These are phyloP conservation scores for Capronia coronata DNA, from an alignment of 2,329 filamentous ascomycete species.

Conservation along the genomic window DNA sequence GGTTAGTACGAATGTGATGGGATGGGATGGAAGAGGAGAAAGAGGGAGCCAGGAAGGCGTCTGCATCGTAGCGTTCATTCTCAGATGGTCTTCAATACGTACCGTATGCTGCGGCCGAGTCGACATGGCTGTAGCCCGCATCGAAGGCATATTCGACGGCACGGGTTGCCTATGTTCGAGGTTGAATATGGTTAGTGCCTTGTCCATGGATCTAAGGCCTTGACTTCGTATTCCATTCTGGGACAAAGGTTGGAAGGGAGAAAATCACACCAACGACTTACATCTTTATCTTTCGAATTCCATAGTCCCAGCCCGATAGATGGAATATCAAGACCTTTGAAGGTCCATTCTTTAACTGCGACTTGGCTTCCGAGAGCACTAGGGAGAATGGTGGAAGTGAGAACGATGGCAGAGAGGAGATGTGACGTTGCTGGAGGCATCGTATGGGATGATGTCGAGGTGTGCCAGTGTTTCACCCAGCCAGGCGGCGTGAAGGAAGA, in stretches of 20 bases:
- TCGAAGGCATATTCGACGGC: conserved; percentile 34
- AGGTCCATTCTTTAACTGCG: neutral
- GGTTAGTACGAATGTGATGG: neutral
- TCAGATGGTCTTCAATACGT: no score
- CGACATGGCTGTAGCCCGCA: conserved; percentile 37
- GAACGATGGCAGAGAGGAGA: neutral
- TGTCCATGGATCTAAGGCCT: no score
- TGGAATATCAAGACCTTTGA: conserved; percentile 30
- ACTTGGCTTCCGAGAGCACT: neutral
- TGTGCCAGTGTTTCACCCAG: no score
- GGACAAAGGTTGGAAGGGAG: no score
- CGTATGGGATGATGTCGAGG: no score
- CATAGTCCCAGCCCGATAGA: conserved; percentile 37
- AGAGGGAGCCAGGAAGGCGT: no score
- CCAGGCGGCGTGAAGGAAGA: no score
- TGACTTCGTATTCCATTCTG: no score
- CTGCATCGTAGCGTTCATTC: no score
- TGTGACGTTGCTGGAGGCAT: neutral
- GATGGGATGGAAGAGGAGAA: neutral
- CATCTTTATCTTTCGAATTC: conserved; percentile 34
- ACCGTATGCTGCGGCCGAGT: conserved; percentile 35
- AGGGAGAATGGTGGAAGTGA: conserved; percentile 5
- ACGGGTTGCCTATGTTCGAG: conserved; percentile 20
- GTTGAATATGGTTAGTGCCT: neutral
- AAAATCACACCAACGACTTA: conserved; percentile 11